Evolutionary conservation across 1,139 yeast genomes (phyloP), one percentile per base, ranked within the genome.

Genomic region (Diutina ranongensis): DNA sequence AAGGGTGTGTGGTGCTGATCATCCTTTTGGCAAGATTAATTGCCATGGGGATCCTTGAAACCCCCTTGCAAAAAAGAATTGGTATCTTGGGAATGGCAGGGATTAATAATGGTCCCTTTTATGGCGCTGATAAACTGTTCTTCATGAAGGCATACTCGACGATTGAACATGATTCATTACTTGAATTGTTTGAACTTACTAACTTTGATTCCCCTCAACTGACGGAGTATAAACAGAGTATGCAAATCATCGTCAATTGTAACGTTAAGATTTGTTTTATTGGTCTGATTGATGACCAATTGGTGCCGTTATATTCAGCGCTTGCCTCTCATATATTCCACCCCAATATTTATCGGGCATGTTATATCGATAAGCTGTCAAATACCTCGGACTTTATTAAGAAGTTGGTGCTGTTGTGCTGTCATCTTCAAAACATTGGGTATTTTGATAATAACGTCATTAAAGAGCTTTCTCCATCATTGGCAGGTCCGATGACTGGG

Each of bases 71-170:
- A 32, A 80, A 81, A 54, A 65, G 76, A 40, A 71, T 88, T 19
- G 88, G 94, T 0, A 67, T 92, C 21, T 64, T 92, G 45, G 94
- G 92, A 1, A 92, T 92, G 97, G 97, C 97, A 0, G 97, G 97
- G 1, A 78, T 88, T 25, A 87, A 88, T 54, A 78, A 86, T 56
- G 98, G 98, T 0, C 98, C 97, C 1, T 85, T 86, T 57, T 85
- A 80, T 53, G 97, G 97, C 0, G 77, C 78, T 51, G 97, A 92
- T 58, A 88, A 86, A 58, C 80, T 81, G 7, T 67, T 88, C 40
- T 76, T 88, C 53, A 81, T 89, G 66, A 75, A 88, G 51, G 97
- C 97, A 0, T 87, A 87, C 56, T 81, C 95, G 1, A 81, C 95
- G 1, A 83, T 92, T 47, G 98, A 92, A 57, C 86, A 80, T 54